These are phyloP conservation scores for Pleurotus djamor DNA, from an alignment of 768 basidiomycete species.

Conservation along the genomic window DNA sequence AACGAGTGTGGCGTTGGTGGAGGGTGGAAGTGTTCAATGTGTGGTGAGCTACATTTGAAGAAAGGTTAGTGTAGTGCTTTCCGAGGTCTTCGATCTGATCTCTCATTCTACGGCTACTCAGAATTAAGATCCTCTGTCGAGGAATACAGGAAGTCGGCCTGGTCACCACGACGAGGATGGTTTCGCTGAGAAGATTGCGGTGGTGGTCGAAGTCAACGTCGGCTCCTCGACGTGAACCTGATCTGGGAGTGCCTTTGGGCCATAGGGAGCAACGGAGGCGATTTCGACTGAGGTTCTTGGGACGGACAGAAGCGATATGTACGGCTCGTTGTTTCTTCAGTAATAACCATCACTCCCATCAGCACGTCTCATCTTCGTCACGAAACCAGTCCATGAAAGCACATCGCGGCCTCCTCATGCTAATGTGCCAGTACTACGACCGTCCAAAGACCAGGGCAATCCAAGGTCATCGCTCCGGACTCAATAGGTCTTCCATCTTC, in stretches of 20 bases:
- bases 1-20: slow-evolving; percentile 50
- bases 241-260: slow-evolving; percentile 20
- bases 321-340: no score
- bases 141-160: slow-evolving; percentile 24
- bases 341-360: no score
- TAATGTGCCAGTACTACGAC: no score
- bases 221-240: slow-evolving; percentile 15
- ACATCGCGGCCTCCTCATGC: no score
- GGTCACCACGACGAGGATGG: slow-evolving; percentile 25
- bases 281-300: no score
- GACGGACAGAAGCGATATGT: no score
- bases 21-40: slow-evolving; percentile 84
- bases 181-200: slow-evolving; percentile 16
- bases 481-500: no score
- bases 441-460: no score
- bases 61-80: slow-evolving; percentile 54
- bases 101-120: slow-evolving; percentile 47
- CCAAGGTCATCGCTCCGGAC: no score
- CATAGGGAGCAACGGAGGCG: slow-evolving; percentile 55
- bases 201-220: slow-evolving; percentile 32
- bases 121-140: slow-evolving; percentile 34
- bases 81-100: not conserved
- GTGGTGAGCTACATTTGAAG: slow-evolving; percentile 92
- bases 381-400: no score
- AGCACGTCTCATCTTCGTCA: no score